Conservation (phyloP, 2,329 filamentous ascomycete species). For the Colletotrichum spinosum region DNA sequence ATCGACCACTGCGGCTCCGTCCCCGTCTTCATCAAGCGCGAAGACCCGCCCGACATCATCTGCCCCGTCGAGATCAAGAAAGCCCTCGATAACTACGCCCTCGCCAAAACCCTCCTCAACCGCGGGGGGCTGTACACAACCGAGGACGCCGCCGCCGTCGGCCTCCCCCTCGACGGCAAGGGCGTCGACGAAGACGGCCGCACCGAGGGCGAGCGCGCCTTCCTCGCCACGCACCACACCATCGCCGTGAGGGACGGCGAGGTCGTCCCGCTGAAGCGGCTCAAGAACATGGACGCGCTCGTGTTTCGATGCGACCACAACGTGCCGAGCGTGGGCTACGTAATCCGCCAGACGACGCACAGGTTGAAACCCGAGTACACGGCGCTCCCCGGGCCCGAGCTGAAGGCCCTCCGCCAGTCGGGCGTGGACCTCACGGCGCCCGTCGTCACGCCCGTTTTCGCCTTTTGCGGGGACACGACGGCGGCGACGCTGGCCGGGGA, state of each 20-base stretch:
- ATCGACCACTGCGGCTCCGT: conserved; percentile 55
- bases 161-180: conserved; percentile 35
- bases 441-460: conserved; percentile 54
- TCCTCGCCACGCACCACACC: conserved; percentile 53
- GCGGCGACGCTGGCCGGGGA: conserved; percentile 51
- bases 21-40: conserved; percentile 56
- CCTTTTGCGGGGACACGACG: conserved; percentile 62
- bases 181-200: conserved; percentile 38
- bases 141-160: conserved; percentile 41
- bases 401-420: conserved; percentile 51
- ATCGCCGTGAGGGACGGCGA: conserved; percentile 52
- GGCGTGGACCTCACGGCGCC: conserved; percentile 54
- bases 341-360: conserved; percentile 54
- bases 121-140: conserved; percentile 50
- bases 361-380: conserved; percentile 53
- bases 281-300: conserved; percentile 52
- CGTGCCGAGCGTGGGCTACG: conserved; percentile 60
- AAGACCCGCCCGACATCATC: conserved; percentile 59
- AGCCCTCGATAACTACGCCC: conserved; percentile 54
- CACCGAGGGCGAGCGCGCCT: conserved; percentile 39
- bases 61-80: conserved; percentile 55
- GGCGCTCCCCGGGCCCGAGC: conserved; percentile 48
- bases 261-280: conserved; percentile 48
- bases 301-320: conserved; percentile 60
- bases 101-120: conserved; percentile 56